These are phyloP conservation scores for Tremellales sp. DNA, from an alignment of 1,284 basidiomycete species.

Conservation along the genomic window DNA sequence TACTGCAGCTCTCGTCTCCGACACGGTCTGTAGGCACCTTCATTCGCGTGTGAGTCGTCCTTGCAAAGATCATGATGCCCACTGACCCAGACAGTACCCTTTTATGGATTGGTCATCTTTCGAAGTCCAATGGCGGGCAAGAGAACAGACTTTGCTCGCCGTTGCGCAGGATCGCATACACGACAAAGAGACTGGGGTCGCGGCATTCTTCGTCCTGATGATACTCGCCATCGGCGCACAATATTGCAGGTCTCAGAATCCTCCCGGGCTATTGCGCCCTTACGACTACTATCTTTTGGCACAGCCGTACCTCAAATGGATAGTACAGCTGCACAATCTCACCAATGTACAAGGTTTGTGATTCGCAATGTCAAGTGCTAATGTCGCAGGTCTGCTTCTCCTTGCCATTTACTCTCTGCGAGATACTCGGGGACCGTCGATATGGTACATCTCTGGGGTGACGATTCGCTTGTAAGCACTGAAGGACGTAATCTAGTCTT, in stretches of 20 bases:
- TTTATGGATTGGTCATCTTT: slow-evolving; percentile 25
- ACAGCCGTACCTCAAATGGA: slow-evolving; percentile 11
- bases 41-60: slow-evolving; percentile 12
- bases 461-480: slow-evolving; percentile 14
- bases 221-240: slow-evolving; percentile 17
- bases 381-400: slow-evolving; percentile 14
- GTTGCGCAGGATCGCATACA: slow-evolving; percentile 8
- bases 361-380: background rate
- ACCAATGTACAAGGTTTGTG: slow-evolving; percentile 21
- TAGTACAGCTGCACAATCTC: slow-evolving; percentile 21
- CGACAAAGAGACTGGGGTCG: slow-evolving; percentile 7
- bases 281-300: slow-evolving; percentile 20
- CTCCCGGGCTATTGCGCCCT: slow-evolving; percentile 7
- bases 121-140: slow-evolving; percentile 14
- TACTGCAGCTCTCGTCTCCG: too few species aligned
- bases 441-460: slow-evolving; percentile 21
- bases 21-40: slow-evolving; percentile 14
- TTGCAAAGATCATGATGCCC: background rate
- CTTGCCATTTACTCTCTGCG: slow-evolving; percentile 20
- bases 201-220: slow-evolving; percentile 23
- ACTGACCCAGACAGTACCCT: slow-evolving; percentile 10
- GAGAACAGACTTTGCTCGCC: slow-evolving; percentile 9
- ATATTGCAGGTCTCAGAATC: slow-evolving; percentile 8
- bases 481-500: too few species aligned
- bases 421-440: slow-evolving; percentile 19